Base-by-base conservation (phyloP, 2,329 filamentous ascomycete species). In the Helotiales sp. region DNA sequence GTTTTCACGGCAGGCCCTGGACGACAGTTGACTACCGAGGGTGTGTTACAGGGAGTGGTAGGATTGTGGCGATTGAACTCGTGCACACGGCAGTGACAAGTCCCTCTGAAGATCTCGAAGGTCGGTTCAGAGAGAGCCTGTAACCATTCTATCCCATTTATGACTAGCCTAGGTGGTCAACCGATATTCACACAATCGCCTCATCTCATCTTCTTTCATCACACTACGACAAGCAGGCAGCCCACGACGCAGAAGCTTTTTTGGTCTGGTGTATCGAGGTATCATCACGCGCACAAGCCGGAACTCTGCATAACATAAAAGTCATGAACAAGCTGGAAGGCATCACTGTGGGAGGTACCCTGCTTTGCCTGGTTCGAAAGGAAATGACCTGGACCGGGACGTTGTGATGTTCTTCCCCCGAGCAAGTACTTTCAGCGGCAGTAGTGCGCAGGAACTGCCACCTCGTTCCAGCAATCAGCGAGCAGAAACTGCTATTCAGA, bases 121-220 rank as follows among this genome's bases (percentile, higher is more conserved):
- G 49, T 64, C 54, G 61, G 64, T 55, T 64, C 55, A 64, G 37
- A 50, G 40, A 63, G 60, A 63, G 60, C 57, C 57, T 60, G 66
- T 68, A 68, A 65, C 65, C n/a, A 30, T 52, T 22, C 26, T 65
- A 64, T 68, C 63, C 50, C 22, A 20, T 55, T 66, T 52, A 55
- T 34, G 55, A 55, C 65, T 66, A 40, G 61, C n/a, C 49, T 54
- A 24, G 57, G 52, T 45, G 50, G 62, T 61, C 65, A 58, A 61
- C 55, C 64, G 34, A 55, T 22, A 61, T 11, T 24, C 40, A 40
- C 22, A 61, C 17, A 20, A 67, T 54, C n/a, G n/a, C 40, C 17
- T 61, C 43, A 43, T 47, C 50, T 24, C 65, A 59, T 34, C 57
- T 61, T 45, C 17, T 24, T 43, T 40, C 2, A 60, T 20, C 45